Percentiles rank a stretch among this genome's conserved stretches.
These are phyloP conservation scores for Closterium sp. DNA, from an alignment of 139 green algal genomes.

Conservation along the genomic window DNA sequence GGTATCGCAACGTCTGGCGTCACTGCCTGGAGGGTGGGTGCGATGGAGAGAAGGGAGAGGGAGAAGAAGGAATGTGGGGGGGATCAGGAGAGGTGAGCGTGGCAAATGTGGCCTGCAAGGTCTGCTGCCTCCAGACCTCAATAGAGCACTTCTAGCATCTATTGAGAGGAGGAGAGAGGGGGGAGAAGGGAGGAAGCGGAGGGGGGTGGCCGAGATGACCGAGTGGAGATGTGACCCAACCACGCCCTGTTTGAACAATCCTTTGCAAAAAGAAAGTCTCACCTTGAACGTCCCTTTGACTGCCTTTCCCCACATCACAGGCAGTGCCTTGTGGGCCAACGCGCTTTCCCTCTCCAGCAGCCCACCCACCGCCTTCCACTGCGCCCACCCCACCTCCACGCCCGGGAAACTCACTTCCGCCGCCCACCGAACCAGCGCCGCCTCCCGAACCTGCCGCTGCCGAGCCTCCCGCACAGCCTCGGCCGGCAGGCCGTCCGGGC, in stretches of 20 bases:
- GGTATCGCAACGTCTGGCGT: neutral
- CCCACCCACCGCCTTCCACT: conserved; percentile 15
- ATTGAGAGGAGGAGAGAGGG: neutral
- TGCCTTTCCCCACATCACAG: conserved; percentile 19
- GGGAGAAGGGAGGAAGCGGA: neutral
- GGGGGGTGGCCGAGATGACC: too few species aligned
- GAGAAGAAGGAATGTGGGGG: too few species aligned
- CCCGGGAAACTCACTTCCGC: neutral
- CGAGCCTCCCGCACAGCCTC: neutral
- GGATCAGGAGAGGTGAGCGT: too few species aligned
- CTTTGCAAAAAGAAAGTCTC: neutral
- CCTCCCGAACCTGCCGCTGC: neutral
- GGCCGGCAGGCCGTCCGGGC: neutral
- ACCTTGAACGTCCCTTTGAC: conserved; percentile 22
- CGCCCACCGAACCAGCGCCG: conserved; percentile 1
- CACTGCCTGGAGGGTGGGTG: neutral
- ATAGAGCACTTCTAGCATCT: too few species aligned
- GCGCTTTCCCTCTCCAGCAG: neutral
- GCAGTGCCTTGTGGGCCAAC: neutral
- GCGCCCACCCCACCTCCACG: conserved; percentile 8
- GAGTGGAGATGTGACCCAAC: too few species aligned
- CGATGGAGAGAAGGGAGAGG: neutral
- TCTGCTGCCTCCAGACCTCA: too few species aligned
- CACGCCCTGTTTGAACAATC: too few species aligned
- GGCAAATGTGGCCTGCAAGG: too few species aligned